Base-by-base conservation (phyloP, 805 yeast species). In the Metschnikowia matae region DNA sequence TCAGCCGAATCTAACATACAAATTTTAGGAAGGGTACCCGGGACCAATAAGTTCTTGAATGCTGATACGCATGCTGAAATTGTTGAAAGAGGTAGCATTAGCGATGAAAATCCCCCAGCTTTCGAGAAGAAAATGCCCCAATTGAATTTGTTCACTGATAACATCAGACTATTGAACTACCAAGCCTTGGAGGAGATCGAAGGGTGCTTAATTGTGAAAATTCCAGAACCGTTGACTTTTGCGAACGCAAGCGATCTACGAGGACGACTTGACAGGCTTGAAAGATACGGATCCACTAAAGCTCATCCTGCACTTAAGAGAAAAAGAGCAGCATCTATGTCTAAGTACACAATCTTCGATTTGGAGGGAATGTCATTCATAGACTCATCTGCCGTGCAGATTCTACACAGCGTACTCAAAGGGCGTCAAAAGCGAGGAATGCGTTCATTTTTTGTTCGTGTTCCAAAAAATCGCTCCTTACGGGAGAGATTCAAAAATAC, bases 1-100 rank as follows among this genome's bases (percentile, higher is more conserved):
- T 84, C 96, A 1, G 83, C 96, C 0, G 74, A 79, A 49, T 90
- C 96, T 1, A 75, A 96, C 55, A 88, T 90, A 52, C 96, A 89
- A 64, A 87, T 91, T 44, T 70, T 89, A 54, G 89, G 90, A 2
- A 74, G 94, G 50, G 52, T 56, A n/a, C 61, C 61, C 1, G 74
- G 74, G 3, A 63, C 77, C 1, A 71, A 72, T 51, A 62, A 64
- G 1, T 73, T 73, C 51, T 60, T 72, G 26, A 70, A 73, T 60
- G 77, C 78, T 3, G 78, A 73, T 51, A 61, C 66, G 36, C 60
- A 57, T 10, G 53, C 42, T 29, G 44, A 40, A 18, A 26, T 29
- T 20, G 40, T 44, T 35, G 48, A 34, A 10, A 17, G 51, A 18
- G 14, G 18, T 15, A 21, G n/a, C 33, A 17, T 23, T 11, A 17